phyloP scores from a whole-genome alignment of 192 early-diverging fungal genomes.

The Backusella psychrophila region DNA sequence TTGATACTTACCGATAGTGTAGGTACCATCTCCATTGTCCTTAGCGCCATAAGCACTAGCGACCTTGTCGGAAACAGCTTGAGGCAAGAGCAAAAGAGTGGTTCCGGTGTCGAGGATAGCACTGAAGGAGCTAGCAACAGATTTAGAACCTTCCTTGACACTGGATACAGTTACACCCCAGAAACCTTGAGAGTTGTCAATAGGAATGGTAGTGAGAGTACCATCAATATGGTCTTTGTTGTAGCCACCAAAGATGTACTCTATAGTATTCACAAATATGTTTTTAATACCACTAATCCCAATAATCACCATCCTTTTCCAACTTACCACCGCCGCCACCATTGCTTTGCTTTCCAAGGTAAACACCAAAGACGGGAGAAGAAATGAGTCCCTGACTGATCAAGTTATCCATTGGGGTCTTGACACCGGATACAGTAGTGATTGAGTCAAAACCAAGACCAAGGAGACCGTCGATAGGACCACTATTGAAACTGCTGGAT shows the following conservation, averaged over 20 bases:
- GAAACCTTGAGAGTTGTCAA: conserved; percentile 35
- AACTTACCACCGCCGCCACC: conserved; percentile 47
- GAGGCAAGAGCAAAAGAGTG: conserved; percentile 36
- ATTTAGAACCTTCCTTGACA: neutral
- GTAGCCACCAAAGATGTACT: conserved; percentile 53
- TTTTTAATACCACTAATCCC: neutral
- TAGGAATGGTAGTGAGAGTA: conserved; percentile 42
- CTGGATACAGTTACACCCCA: conserved; percentile 22
- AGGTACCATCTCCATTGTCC: conserved; percentile 29
- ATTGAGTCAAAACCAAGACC: conserved; percentile 61
- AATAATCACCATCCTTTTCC: neutral
- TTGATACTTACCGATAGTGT: conserved; percentile 1
- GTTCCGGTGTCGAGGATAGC: conserved; percentile 50
- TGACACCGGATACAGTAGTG: conserved; percentile 41
- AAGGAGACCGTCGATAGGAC: conserved; percentile 61
- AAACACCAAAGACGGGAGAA: conserved; percentile 61
- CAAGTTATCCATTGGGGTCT: conserved; percentile 58
- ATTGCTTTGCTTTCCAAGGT: conserved; percentile 43
- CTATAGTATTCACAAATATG: conserved; percentile 8
- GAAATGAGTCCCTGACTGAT: conserved; percentile 49
- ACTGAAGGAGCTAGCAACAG: conserved; percentile 6
- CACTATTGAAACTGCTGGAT: conserved; percentile 52
- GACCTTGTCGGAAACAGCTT: conserved; percentile 10
- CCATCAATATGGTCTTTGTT: conserved; percentile 37
- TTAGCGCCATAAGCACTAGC: conserved; percentile 20